Percentiles rank a stretch among this genome's conserved stretches.
Conservation (phyloP, 2,329 filamentous ascomycete genomes). For the Neobulgaria alba region DNA sequence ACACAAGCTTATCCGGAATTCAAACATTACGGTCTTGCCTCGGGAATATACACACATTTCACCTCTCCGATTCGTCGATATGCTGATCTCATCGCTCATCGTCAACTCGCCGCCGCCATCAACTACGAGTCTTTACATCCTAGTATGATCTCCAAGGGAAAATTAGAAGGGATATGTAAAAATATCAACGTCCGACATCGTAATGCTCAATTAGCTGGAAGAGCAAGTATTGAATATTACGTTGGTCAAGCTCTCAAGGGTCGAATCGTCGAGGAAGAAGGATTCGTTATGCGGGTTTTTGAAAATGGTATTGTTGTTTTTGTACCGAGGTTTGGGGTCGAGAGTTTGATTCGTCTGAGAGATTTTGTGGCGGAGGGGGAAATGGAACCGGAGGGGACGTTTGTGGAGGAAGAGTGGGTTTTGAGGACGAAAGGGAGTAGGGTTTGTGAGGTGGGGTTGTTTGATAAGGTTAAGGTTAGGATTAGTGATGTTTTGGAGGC, state of each 20-base stretch:
- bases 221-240: slow-evolving; percentile 94
- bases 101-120: slow-evolving; percentile 91
- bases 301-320: slow-evolving; percentile 96
- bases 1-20: slow-evolving; percentile 91
- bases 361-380: slow-evolving; percentile 69
- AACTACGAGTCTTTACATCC: slow-evolving; percentile 83
- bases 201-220: slow-evolving; percentile 91
- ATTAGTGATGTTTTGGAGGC: slow-evolving; percentile 93
- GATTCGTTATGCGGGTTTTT: slow-evolving; percentile 95
- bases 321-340: slow-evolving; percentile 90
- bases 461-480: slow-evolving; percentile 82
- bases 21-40: slow-evolving; percentile 92
- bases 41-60: slow-evolving; percentile 97
- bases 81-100: slow-evolving; percentile 89
- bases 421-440: slow-evolving; percentile 52
- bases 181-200: slow-evolving; percentile 98
- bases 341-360: slow-evolving; percentile 77
- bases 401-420: slow-evolving; percentile 78
- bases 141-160: slow-evolving; percentile 69
- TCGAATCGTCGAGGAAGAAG: slow-evolving; percentile 69
- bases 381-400: slow-evolving; percentile 69
- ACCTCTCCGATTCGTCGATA: slow-evolving; percentile 96
- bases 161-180: slow-evolving; percentile 88
- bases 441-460: slow-evolving; percentile 64
- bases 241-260: slow-evolving; percentile 92